phyloP scores from a whole-genome alignment of 1,284 basidiomycete species.

The Rhodotorula sp. region DNA sequence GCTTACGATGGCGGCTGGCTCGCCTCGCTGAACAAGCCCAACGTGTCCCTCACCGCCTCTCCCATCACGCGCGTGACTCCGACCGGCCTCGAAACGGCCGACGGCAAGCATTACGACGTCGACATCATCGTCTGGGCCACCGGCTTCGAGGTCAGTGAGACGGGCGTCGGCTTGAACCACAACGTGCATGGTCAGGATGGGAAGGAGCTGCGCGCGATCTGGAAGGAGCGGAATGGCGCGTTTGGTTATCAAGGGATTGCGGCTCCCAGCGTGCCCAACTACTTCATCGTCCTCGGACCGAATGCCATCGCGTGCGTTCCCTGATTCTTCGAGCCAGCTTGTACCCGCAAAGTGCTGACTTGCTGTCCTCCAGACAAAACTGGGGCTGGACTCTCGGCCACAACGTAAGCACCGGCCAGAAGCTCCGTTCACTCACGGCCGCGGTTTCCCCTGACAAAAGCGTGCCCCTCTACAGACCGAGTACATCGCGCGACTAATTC shows the following conservation, averaged over 20 bases:
- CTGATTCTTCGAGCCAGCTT: too few relatives aligned
- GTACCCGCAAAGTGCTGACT: background rate
- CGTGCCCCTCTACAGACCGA: constrained; percentile 4
- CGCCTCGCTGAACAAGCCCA: constrained; percentile 55
- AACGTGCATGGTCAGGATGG: constrained; percentile 41
- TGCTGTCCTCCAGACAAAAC: background rate
- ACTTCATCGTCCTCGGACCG: constrained; percentile 34
- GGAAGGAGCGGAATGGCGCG: constrained; percentile 40
- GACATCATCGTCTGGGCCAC: constrained; percentile 48
- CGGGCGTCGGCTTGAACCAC: constrained; percentile 44
- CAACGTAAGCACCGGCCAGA: constrained; percentile 3
- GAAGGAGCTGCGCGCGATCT: constrained; percentile 38
- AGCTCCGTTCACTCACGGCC: background rate
- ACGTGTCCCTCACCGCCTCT: constrained; percentile 57
- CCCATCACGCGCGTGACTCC: constrained; percentile 53
- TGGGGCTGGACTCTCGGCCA: constrained; percentile 21
- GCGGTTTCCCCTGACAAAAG: background rate
- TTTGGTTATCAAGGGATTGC: constrained; percentile 43
- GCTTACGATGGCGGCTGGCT: constrained; percentile 60
- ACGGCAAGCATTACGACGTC: constrained; percentile 48
- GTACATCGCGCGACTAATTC: constrained; percentile 31
- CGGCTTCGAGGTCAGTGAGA: constrained; percentile 45
- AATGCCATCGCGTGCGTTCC: constrained; percentile 22
- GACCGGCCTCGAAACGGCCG: constrained; percentile 55
- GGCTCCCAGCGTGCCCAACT: constrained; percentile 37